These are phyloP conservation scores for Pseudozyma sp. DNA, from an alignment of 1,284 basidiomycete species.

Conservation along the genomic window DNA sequence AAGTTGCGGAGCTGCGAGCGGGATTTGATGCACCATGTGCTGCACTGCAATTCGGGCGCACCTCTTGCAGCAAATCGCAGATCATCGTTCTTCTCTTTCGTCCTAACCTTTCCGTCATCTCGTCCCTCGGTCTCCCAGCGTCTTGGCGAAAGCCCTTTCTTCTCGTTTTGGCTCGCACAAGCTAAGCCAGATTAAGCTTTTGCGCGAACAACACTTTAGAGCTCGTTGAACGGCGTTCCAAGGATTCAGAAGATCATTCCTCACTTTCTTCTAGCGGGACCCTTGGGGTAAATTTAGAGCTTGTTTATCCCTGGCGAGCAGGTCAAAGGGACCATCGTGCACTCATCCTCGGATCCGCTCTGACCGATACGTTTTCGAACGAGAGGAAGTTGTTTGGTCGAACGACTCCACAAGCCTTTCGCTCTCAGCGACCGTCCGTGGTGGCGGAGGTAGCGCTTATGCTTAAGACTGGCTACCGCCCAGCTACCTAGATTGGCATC, in stretches of 20 bases:
- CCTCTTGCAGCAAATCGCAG: conserved; percentile 21
- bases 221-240: background rate
- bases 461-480: background rate
- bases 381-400: background rate
- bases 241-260: background rate
- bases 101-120: background rate
- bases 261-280: background rate
- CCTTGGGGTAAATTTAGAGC: background rate
- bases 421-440: background rate
- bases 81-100: background rate
- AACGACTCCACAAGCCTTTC: background rate
- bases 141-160: background rate
- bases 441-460: conserved; percentile 11
- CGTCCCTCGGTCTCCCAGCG: too few species aligned
- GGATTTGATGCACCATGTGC: background rate
- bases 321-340: background rate
- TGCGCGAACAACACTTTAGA: background rate
- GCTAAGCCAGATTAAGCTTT: background rate
- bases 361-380: background rate
- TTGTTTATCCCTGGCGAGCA: background rate
- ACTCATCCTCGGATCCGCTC: background rate
- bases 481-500: conserved; percentile 7
- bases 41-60: conserved; percentile 30
- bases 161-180: background rate
- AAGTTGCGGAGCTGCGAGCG: background rate